phyloP scores from a whole-genome alignment of 1,284 basidiomycete genomes.

The Chondrostereum purpureum region DNA sequence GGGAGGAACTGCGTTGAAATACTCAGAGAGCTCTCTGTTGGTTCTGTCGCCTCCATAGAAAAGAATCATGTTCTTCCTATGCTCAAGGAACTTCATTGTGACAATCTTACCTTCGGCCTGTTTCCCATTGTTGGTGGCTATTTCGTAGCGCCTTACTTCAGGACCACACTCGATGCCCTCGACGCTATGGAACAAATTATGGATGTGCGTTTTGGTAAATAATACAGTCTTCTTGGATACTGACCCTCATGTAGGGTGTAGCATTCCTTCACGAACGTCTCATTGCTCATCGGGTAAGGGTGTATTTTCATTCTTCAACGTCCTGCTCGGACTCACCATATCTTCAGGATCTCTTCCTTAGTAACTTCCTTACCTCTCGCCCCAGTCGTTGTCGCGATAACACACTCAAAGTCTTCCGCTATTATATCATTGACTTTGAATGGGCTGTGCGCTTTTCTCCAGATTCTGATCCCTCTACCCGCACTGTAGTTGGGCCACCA shows the following conservation, averaged over 20 bases:
- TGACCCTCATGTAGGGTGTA: background rate
- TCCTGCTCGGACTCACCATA: background rate
- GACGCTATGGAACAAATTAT: constrained; percentile 5
- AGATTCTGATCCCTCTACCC: constrained; percentile 1
- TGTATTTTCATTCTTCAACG: background rate
- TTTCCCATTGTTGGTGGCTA: constrained; percentile 5
- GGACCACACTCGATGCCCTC: background rate
- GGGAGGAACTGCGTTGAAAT: background rate
- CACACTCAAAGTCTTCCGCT: constrained; percentile 1
- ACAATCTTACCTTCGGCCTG: constrained; percentile 5
- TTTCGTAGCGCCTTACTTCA: background rate
- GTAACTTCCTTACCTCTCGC: constrained; percentile 6
- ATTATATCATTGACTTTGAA: constrained; percentile 9
- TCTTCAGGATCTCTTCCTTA: constrained; percentile 4
- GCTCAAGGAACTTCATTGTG: background rate
- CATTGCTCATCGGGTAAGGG: constrained; percentile 6
- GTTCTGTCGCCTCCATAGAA: constrained; percentile 3
- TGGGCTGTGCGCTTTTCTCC: constrained; percentile 4
- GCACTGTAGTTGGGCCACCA: constrained; percentile 7
- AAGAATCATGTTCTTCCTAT: constrained; percentile 8
- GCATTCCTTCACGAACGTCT: constrained; percentile 7
- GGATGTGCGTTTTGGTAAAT: constrained; percentile 3
- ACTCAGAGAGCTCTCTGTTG: constrained; percentile 1
- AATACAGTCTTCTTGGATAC: background rate
- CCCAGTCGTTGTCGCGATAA: background rate